Percentiles rank a stretch among this genome's conserved stretches.
phyloP scores from a whole-genome alignment of 2,329 filamentous ascomycete genomes.

The Bipolaris victoriae region DNA sequence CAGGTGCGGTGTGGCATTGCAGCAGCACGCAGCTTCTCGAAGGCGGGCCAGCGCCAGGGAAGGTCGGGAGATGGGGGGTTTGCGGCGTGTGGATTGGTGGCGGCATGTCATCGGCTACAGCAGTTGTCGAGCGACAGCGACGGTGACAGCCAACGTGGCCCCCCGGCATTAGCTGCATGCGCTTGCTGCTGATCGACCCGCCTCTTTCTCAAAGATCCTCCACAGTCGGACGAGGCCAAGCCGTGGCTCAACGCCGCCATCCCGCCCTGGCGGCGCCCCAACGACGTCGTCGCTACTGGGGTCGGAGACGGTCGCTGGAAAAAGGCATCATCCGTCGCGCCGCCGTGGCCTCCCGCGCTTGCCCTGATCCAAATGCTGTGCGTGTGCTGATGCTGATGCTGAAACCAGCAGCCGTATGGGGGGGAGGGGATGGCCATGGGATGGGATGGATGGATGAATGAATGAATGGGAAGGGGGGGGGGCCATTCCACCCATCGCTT shows the following conservation, averaged over 20 bases:
- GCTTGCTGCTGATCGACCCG: slow-evolving; percentile 50
- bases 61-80: neutral
- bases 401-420: too few relatives aligned
- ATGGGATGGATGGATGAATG: too few relatives aligned
- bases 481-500: too few relatives aligned
- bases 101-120: slow-evolving; percentile 30
- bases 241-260: slow-evolving; percentile 43
- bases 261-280: slow-evolving; percentile 42
- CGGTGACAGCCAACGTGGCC: slow-evolving; percentile 46
- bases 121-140: slow-evolving; percentile 14
- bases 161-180: slow-evolving; percentile 49
- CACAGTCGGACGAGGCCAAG: slow-evolving; percentile 47
- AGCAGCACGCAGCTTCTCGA: slow-evolving; percentile 22
- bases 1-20: slow-evolving; percentile 14
- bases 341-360: slow-evolving; percentile 42
- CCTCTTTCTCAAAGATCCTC: slow-evolving; percentile 46
- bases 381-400: slow-evolving; percentile 27
- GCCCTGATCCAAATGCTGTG: slow-evolving; percentile 22
- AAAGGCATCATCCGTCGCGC: slow-evolving; percentile 35
- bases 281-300: slow-evolving; percentile 38
- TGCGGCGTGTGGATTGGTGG: slow-evolving; percentile 21
- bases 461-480: too few relatives aligned
- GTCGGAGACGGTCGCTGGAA: slow-evolving; percentile 42
- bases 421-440: too few relatives aligned
- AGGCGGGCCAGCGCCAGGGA: slow-evolving; percentile 19